Base-by-base conservation (phyloP, 495 filamentous ascomycete species). In the Trichoderma gamsii region DNA sequence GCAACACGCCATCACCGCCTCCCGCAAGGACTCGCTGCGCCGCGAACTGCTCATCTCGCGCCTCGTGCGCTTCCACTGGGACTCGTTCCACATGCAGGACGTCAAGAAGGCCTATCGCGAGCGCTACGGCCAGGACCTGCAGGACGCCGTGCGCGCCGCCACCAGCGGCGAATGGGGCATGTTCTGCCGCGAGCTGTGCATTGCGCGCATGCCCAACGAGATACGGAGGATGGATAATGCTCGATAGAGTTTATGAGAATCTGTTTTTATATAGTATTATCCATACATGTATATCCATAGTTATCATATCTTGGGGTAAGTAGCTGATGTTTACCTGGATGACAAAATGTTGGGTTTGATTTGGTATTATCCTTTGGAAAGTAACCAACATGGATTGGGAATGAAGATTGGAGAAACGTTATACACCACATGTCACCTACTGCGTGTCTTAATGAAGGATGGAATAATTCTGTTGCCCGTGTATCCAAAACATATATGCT, bases 21-120 rank as follows among this genome's bases (percentile, higher is more conserved):
- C 84, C 35, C 82, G 79, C 64, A 79, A 81, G n/a, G 89, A 90
- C 71, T 81, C 82, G 41, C 83, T 92, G 66, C 86, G 92, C 41
- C 86, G 87, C n/a, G 92, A 96, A 73, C 82, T 96, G 52, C 84
- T 96, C 27, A 92, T 94, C 67, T 91, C 88, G 64, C 82, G 92
- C 0, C 82, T 93, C 6, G 90, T 95, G 49, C 85, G 92, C 32
- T 86, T 90, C 70, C 92, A 96, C 73, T 96, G 92, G 92, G 92
- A 96, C 72, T 84, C 85, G 0, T 78, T 81, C 56, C 92, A 96
- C 74, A 82, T 96, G 77, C 84, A 87, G 63, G 80, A 76, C 49
- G 85, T 96, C 32, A 92, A 92, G 80, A 72, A 74, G 11, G 88
- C 90, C 49, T 96, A 89, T 73, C 82, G 87, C 65, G 85, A 86